Evolutionary conservation across 2,329 filamentous ascomycete species (phyloP).

Genomic region (Arachnopeziza araneosa): DNA sequence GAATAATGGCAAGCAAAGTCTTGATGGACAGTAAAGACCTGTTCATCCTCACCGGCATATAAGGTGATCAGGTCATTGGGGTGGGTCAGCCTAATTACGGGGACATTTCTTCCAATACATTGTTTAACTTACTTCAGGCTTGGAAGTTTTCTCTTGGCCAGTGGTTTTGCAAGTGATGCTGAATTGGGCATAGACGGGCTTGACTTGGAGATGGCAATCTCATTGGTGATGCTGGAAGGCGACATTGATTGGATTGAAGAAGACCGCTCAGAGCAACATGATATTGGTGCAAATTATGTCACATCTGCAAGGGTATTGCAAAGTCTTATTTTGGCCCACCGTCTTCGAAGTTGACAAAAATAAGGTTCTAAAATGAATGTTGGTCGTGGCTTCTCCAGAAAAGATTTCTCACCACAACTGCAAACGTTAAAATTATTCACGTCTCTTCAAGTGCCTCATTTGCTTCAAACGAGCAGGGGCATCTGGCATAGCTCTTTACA

Average conservation of each 20-base stretch:
- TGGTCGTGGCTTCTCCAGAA: too few relatives aligned
- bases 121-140: neutral
- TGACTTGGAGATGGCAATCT: neutral
- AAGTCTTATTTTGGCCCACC: too few relatives aligned
- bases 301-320: too few relatives aligned
- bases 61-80: constrained; percentile 1
- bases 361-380: too few relatives aligned
- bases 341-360: too few relatives aligned
- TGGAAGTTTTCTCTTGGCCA: neutral
- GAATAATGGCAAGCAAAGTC: constrained; percentile 11
- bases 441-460: too few relatives aligned
- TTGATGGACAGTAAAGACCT: constrained; percentile 9
- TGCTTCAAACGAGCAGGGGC: too few relatives aligned
- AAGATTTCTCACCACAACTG: too few relatives aligned
- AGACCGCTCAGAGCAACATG: neutral
- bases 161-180: neutral
- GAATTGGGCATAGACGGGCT: neutral
- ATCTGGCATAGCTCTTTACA: too few relatives aligned
- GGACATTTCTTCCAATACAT: constrained; percentile 1
- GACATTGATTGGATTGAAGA: neutral
- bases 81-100: constrained; percentile 2
- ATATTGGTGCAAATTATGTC: neutral
- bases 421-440: too few relatives aligned
- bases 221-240: neutral
- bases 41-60: neutral